Evolutionary conservation across 148 eudicot species (phyloP).

Genomic region (Silene conica): DNA sequence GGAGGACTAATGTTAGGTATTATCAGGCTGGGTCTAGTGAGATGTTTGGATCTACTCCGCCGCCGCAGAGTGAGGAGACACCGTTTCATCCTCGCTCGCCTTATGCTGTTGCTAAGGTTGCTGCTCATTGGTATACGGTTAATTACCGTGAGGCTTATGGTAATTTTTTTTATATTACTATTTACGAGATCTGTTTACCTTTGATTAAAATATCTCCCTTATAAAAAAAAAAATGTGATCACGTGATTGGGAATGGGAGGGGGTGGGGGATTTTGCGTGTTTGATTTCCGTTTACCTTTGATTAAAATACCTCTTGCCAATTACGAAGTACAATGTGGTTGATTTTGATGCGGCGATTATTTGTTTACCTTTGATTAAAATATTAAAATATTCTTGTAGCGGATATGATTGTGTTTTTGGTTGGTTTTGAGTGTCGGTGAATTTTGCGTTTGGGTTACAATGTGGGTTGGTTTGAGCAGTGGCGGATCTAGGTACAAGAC

Average conservation of each 20-base stretch:
- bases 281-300: too few relatives aligned
- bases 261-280: too few relatives aligned
- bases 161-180: constrained; percentile 1
- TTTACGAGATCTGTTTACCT: neutral
- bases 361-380: neutral
- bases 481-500: too few relatives aligned
- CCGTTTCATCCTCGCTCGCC: constrained; percentile 96
- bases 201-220: neutral
- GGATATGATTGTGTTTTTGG: neutral
- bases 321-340: neutral
- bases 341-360: neutral
- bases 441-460: neutral
- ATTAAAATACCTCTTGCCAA: too few relatives aligned
- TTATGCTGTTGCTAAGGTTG: constrained; percentile 76
- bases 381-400: neutral
- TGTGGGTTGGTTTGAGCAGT: neutral
- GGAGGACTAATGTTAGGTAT: constrained; percentile 56
- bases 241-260: too few relatives aligned
- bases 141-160: constrained; percentile 96
- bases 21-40: constrained; percentile 96
- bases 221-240: too few relatives aligned
- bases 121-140: constrained; percentile 96
- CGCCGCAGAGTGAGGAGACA: constrained; percentile 69
- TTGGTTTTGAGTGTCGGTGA: neutral
- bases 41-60: constrained; percentile 93